A percentile compares a stretch with the other conserved stretches of the same genome.
Conservation (phyloP, 1,284 basidiomycete species). For the Ustilago vetiveriae region DNA sequence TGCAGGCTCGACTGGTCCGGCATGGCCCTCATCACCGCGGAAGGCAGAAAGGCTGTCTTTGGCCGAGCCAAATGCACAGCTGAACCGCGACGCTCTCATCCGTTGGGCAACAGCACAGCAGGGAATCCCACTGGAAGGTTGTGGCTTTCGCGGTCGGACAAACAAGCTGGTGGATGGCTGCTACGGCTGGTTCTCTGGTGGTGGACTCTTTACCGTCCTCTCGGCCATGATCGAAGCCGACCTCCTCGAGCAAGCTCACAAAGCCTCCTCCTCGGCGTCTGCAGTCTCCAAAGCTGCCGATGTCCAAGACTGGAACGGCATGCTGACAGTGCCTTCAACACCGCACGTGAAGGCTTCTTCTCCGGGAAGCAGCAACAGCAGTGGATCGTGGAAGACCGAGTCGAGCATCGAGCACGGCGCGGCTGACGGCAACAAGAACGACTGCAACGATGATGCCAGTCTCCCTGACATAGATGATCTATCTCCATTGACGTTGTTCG, state of each 20-base stretch:
- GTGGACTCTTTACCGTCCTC: conserved; percentile 84
- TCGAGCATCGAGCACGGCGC: conserved; percentile 11
- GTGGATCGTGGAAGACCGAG: conserved; percentile 40
- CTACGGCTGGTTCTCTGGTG: conserved; percentile 95
- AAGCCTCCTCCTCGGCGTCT: conserved; percentile 16
- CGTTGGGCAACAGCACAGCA: conserved; percentile 91
- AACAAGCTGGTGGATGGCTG: conserved; percentile 99
- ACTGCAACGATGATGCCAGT: conserved; percentile 1
- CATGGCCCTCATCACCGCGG: neutral
- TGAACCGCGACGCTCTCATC: conserved; percentile 75
- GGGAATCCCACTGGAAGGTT: conserved; percentile 81
- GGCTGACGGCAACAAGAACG: conserved; percentile 1
- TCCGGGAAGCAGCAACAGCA: conserved; percentile 4
- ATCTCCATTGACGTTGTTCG: conserved; percentile 45
- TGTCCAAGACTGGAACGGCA: conserved; percentile 29
- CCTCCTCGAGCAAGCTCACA: conserved; percentile 21
- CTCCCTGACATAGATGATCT: conserved; percentile 25
- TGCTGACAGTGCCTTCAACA: conserved; percentile 29
- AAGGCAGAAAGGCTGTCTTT: neutral
- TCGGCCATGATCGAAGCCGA: conserved; percentile 73
- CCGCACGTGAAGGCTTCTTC: conserved; percentile 8
- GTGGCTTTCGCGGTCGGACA: conserved; percentile 90
- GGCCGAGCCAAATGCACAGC: conserved; percentile 63
- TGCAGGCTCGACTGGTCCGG: neutral
- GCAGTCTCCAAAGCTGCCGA: conserved; percentile 42